Percentiles rank a stretch among this genome's conserved stretches.
These are phyloP conservation scores for Ustilago xerochloae DNA, from an alignment of 1,284 basidiomycete genomes.

Conservation along the genomic window DNA sequence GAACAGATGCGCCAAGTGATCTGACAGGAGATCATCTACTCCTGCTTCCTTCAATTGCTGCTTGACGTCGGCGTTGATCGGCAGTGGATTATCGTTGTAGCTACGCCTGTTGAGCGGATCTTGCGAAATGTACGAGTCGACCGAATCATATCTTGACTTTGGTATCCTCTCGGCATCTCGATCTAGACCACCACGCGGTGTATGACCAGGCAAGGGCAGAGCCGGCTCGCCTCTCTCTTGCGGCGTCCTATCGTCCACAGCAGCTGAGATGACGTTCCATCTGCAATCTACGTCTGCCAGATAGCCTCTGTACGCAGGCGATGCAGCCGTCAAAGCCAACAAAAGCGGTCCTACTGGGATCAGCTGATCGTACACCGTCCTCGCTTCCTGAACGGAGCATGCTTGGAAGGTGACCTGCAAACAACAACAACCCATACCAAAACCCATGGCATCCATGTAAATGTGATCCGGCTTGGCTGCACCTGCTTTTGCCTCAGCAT, in stretches of 20 bases:
- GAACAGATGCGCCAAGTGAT: slow-evolving; percentile 93
- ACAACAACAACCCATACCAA: slow-evolving; percentile 99
- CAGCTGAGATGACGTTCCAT: slow-evolving; percentile 97
- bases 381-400: slow-evolving; percentile 89
- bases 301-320: slow-evolving; percentile 92
- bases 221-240: slow-evolving; percentile 85
- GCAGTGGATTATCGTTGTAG: slow-evolving; percentile 89
- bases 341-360: slow-evolving; percentile 94
- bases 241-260: slow-evolving; percentile 94
- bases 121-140: slow-evolving; percentile 90
- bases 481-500: slow-evolving; percentile 83
- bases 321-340: slow-evolving; percentile 93
- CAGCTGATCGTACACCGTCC: slow-evolving; percentile 91
- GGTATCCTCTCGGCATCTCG: slow-evolving; percentile 74
- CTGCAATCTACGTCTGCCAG: slow-evolving; percentile 96
- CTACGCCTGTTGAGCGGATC: slow-evolving; percentile 86
- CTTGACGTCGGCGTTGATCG: slow-evolving; percentile 77
- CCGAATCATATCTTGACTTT: slow-evolving; percentile 96
- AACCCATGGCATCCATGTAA: slow-evolving; percentile 99
- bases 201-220: slow-evolving; percentile 35
- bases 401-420: slow-evolving; percentile 98
- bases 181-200: slow-evolving; percentile 33
- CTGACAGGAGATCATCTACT: slow-evolving; percentile 86
- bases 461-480: slow-evolving; percentile 90
- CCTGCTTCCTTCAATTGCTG: slow-evolving; percentile 70